Conservation (phyloP, 768 basidiomycete species). For the Amanita jacksonii region DNA sequence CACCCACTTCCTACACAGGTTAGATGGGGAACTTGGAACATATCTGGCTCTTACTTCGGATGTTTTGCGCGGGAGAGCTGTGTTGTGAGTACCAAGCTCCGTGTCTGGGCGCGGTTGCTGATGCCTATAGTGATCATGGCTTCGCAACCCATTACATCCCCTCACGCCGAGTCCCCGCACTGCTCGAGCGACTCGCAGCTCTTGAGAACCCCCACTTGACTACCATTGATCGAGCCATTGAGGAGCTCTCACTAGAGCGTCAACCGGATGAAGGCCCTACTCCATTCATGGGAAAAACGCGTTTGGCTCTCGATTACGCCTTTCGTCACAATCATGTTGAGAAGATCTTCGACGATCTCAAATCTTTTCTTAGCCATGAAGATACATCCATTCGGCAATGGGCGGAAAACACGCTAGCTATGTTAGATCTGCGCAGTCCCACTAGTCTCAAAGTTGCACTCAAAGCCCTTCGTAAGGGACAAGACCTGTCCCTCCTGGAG, state of each 20-base stretch:
- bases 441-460: slow-evolving; percentile 91
- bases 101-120: background rate
- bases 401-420: slow-evolving; percentile 61
- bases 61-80: slow-evolving; percentile 64
- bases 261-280: slow-evolving; percentile 44
- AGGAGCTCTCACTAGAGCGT: slow-evolving; percentile 66
- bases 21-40: slow-evolving; percentile 91
- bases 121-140: slow-evolving; percentile 63
- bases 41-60: slow-evolving; percentile 85
- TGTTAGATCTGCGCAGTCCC: slow-evolving; percentile 68
- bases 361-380: slow-evolving; percentile 27
- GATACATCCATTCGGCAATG: slow-evolving; percentile 49
- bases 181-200: slow-evolving; percentile 58
- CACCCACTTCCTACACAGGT: slow-evolving; percentile 76
- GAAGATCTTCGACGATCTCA: slow-evolving; percentile 53
- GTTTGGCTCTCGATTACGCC: slow-evolving; percentile 72
- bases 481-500: slow-evolving; percentile 47
- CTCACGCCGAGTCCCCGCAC: slow-evolving; percentile 59
- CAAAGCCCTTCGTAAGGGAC: slow-evolving; percentile 66
- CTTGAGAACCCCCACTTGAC: slow-evolving; percentile 35
- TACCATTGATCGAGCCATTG: slow-evolving; percentile 46
- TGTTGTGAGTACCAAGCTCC: slow-evolving; percentile 53
- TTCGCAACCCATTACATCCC: slow-evolving; percentile 92
- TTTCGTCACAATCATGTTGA: slow-evolving; percentile 70
- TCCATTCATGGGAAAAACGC: slow-evolving; percentile 48